These are phyloP conservation scores for Quercus phellos DNA, from an alignment of 331 rosid species.

Conservation along the genomic window DNA sequence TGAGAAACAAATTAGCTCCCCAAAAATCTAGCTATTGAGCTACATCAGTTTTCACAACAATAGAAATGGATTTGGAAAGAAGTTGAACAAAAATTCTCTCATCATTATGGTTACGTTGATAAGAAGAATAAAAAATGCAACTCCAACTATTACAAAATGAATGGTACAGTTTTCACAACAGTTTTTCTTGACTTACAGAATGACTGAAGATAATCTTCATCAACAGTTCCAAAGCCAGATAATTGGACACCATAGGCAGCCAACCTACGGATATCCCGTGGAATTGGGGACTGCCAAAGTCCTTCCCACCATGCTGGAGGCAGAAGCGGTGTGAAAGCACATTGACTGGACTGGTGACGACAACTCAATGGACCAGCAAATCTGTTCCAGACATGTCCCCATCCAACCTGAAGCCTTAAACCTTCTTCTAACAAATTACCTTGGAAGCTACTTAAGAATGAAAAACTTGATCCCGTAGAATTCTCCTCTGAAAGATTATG, in stretches of 20 bases:
- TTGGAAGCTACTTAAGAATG: conserved; percentile 83
- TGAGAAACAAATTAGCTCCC: too few species aligned
- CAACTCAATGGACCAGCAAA: conserved; percentile 87
- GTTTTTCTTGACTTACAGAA: conserved; percentile 62
- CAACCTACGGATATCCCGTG: conserved; percentile 55
- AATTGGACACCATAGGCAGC: conserved; percentile 60
- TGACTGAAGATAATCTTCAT: conserved; percentile 46
- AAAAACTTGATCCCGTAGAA: conserved; percentile 47
- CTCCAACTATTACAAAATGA: conserved; percentile 42
- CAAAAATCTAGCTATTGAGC: too few species aligned
- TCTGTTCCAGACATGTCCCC: conserved; percentile 99
- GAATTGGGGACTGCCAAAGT: conserved; percentile 86
- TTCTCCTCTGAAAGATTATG: conserved; percentile 42
- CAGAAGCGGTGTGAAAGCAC: conserved; percentile 85
- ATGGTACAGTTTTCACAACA: conserved; percentile 53
- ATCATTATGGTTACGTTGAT: background rate
- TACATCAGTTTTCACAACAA: too few species aligned
- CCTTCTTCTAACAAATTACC: conserved; percentile 69
- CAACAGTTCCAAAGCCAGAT: conserved; percentile 56
- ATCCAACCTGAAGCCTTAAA: conserved; percentile 77
- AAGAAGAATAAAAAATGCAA: conserved; percentile 18
- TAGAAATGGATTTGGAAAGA: background rate
- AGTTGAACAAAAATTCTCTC: background rate
- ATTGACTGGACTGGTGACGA: conserved; percentile 56
- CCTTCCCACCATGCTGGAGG: conserved; percentile 99